Evolutionary conservation across 495 filamentous ascomycete genomes (phyloP), one percentile per base, ranked within the genome.

Genomic region (Amphirosellinia nigrospora): DNA sequence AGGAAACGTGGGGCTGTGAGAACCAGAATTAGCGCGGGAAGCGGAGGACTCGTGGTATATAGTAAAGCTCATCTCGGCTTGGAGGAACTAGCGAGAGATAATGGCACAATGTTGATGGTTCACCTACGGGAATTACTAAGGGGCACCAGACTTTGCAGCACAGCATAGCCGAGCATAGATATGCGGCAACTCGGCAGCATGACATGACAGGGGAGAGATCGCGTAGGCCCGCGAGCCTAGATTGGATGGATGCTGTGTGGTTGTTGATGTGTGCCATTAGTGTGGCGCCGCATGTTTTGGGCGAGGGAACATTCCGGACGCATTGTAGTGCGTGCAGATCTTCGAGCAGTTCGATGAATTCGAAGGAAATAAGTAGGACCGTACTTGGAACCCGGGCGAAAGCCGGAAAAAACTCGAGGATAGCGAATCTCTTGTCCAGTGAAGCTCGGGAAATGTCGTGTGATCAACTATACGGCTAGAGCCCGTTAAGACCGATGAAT

Each of bases 171-270:
- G 78, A 78, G 64, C 79, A 79, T 52, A 82, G 23, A 70, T 78
- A 82, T 50, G 79, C 76, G 26, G 80, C 80, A 19, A 79, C 52
- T 60, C 75, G 72, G 55, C 77, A 82, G 70, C 77, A 82, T 30
- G 75, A 70, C 8, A 68, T 64, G 21, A 78, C 36, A 4, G 64
- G 48, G 11, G 70, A 75, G 9, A 26, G 32, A 32, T 65, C 70
- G 11, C 72, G 70, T 32, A 79, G 64, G 63, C 50, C 41, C 28
- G 76, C 56, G 4, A 82, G 74, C 28, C 78, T 71, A 1, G 79
- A 81, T 64, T 82, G 78, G 16, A 82, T 79, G 4, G 71, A 81
- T 55, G 79, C 80, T 36, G 71, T 71, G 36, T 82, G 79, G 50
- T 80, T 82, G 65, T 82, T 75, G 56, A 82, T 74, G 61, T 72